Evolutionary conservation across 1,284 basidiomycete species (phyloP), one percentile per base, ranked within the genome.

Genomic region (Heterobasidion occidentale): DNA sequence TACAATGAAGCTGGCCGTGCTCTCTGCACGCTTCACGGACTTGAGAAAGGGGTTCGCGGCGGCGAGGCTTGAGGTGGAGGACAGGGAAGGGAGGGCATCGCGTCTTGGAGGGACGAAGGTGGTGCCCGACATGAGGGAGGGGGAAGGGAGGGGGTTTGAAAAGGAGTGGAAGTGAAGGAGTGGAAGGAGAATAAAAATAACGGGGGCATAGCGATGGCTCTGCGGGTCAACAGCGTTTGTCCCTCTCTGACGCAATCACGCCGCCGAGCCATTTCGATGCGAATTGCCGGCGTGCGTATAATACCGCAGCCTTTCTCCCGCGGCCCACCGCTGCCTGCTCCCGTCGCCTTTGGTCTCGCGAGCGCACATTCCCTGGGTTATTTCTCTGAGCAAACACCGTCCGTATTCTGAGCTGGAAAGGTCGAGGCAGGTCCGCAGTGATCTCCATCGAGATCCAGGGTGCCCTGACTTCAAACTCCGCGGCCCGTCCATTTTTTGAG

Each of bases 11-110:
- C 54, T 55, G 54, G 14, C 34, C 14, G 49, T n/a, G 46, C 46
- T 47, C 47, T 42, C 34, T 27, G 38, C 35, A 6, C 51, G n/a
- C 12, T 27, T 35, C 34, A 52, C 46, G 27, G 51, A 56, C 46
- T 45, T 48, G 14, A 35, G 44, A 34, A 38, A 53, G 35, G 56
- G 46, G 9, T 44, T 53, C 0, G 51, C 51, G 35, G 51, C 45
- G 47, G 53, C 20, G 46, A 56, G 52, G 46, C 51, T 53, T 9
- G 56, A 19, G 52, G 51, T 46, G 46, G 56, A 56, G 46, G 55
- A 51, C n/a, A 50, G 56, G 0, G 56, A 51, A 14, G 27, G 33
- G n/a, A 19, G 19, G 35, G 19, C 47, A 44, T 49, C 20, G 46
- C 44, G 17, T 12, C 33, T 14, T 12, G 46, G 36, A 9, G 46